Percentiles rank a stretch among this genome's conserved stretches.
Evolutionary conservation across 2,329 filamentous ascomycete genomes (phyloP).

Genomic region (Aspergillus pseudoglaucus): DNA sequence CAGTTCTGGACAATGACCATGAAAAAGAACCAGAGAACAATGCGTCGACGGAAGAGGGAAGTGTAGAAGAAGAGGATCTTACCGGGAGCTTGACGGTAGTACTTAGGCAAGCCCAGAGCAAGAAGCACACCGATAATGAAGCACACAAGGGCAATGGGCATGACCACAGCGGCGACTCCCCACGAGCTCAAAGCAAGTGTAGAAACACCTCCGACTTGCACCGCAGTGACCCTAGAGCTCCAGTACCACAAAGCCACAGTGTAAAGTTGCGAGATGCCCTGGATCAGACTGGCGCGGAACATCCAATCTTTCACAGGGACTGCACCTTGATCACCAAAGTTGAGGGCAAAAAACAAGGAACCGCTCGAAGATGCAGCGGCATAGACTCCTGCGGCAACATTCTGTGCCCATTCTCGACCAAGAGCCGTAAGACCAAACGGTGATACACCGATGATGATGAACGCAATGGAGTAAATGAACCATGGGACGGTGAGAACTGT

Average conservation of each 20-base stretch:
- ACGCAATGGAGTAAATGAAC: constrained; percentile 57
- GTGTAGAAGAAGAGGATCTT: constrained; percentile 60
- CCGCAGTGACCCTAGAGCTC: constrained; percentile 50
- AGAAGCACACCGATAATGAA: constrained; percentile 52
- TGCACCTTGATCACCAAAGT: constrained; percentile 60
- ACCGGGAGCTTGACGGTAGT: constrained; percentile 59
- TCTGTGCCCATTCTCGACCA: constrained; percentile 50
- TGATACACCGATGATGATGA: constrained; percentile 56
- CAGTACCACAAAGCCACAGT: constrained; percentile 61
- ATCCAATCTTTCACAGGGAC: constrained; percentile 59
- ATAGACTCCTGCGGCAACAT: constrained; percentile 57
- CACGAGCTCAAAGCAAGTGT: constrained; percentile 12
- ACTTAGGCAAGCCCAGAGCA: constrained; percentile 57
- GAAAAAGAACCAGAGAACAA: constrained; percentile 61
- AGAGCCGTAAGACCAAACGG: constrained; percentile 43
- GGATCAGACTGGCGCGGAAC: constrained; percentile 60
- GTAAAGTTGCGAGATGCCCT: constrained; percentile 62
- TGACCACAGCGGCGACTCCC: constrained; percentile 42
- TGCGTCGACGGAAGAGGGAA: constrained; percentile 55
- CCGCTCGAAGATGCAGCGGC: constrained; percentile 57
- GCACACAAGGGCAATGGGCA: constrained; percentile 53
- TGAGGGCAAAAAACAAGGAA: constrained; percentile 60
- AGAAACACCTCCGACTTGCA: constrained; percentile 32
- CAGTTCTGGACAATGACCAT: constrained; percentile 61
- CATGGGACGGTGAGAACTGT: constrained; percentile 56